Evolutionary conservation across 2,329 filamentous ascomycete genomes (phyloP).

Genomic region (Talaromyces islandicus): DNA sequence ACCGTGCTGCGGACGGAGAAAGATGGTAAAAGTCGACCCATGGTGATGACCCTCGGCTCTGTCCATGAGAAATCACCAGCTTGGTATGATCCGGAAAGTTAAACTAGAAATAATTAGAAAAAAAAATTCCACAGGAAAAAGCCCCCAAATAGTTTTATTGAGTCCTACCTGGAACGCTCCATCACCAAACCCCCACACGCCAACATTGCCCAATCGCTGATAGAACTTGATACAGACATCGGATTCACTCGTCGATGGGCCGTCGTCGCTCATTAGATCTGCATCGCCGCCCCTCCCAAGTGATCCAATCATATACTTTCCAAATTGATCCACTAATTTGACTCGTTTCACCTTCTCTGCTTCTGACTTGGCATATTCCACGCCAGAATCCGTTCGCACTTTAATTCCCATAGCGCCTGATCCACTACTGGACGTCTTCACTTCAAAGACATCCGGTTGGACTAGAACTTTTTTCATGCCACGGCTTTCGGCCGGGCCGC

Average conservation of each 20-base stretch:
- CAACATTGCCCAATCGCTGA: constrained; percentile 47
- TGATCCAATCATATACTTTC: constrained; percentile 47
- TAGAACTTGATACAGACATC: constrained; percentile 45
- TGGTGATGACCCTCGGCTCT: constrained; percentile 31
- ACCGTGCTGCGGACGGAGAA: constrained; percentile 39
- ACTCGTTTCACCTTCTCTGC: constrained; percentile 44
- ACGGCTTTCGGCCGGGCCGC: constrained; percentile 24
- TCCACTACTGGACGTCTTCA: constrained; percentile 22
- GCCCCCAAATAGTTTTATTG: constrained; percentile 2
- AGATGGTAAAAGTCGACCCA: constrained; percentile 47
- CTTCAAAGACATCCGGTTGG: constrained; percentile 34
- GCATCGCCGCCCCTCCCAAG: constrained; percentile 37
- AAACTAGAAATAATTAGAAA: constrained; percentile 26
- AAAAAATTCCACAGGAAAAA: not conserved
- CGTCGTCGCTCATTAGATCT: constrained; percentile 20
- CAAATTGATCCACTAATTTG: constrained; percentile 45
- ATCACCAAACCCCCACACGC: constrained; percentile 47
- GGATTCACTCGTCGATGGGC: constrained; percentile 18
- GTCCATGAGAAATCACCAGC: constrained; percentile 39
- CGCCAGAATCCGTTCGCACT: constrained; percentile 24
- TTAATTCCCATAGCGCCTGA: constrained; percentile 23
- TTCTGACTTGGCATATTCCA: constrained; percentile 32
- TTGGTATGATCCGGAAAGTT: constrained; percentile 51
- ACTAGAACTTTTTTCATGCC: constrained; percentile 38
- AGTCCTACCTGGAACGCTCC: constrained; percentile 39